phyloP scores from a whole-genome alignment of 805 yeast genomes.

The Tetrapisispora namnaoensis region DNA sequence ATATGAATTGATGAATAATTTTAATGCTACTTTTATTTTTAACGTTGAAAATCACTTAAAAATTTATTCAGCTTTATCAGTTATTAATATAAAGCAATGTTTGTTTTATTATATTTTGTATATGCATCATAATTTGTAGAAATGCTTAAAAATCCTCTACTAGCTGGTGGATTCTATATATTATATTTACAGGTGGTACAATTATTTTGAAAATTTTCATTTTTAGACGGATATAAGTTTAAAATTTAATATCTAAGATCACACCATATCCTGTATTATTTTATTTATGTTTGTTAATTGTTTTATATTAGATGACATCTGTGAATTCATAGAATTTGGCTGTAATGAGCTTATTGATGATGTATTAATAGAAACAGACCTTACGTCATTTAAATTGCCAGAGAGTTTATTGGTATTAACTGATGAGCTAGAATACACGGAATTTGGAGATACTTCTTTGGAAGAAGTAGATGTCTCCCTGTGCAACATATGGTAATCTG shows the following conservation, averaged over 20 bases:
- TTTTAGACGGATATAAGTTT: background rate
- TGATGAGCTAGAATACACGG: constrained; percentile 7
- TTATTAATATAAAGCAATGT: background rate
- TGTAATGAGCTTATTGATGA: constrained; percentile 1
- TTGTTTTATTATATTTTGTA: background rate
- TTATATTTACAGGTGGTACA: background rate
- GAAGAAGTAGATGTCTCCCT: constrained; percentile 5
- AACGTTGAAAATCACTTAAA: background rate
- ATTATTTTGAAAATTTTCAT: background rate
- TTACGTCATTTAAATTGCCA: background rate
- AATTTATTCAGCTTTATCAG: background rate
- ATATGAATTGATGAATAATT: background rate
- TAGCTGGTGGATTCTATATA: background rate
- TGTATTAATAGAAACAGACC: background rate
- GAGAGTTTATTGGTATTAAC: background rate
- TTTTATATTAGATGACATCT: background rate
- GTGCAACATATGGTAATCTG: constrained; percentile 3
- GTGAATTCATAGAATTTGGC: constrained; percentile 1
- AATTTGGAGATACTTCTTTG: constrained; percentile 15
- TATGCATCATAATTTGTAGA: background rate
- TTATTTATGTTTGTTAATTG: constrained; percentile 16
- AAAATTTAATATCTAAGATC: background rate
- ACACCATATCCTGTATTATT: constrained; percentile 12
- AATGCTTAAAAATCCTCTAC: background rate
- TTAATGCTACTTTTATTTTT: background rate